Evolutionary conservation across 116 monocot species (phyloP).

Genomic region (Trichopus zeylanicus): DNA sequence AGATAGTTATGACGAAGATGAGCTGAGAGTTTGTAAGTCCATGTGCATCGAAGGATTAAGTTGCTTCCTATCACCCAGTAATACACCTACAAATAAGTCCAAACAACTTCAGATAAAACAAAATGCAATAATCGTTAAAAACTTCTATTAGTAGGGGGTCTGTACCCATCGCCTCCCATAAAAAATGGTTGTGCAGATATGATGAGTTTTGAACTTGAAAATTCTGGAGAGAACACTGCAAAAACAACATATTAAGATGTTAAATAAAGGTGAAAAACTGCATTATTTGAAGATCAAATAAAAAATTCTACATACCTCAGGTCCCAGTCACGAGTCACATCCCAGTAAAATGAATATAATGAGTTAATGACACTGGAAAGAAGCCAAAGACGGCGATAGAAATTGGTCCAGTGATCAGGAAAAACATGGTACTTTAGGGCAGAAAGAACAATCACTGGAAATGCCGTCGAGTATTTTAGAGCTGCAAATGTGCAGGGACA

Average conservation of each 20-base stretch:
- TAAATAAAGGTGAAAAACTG: background rate
- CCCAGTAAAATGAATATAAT: conserved; percentile 96
- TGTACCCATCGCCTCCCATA: conserved; percentile 80
- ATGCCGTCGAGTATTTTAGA: conserved; percentile 84
- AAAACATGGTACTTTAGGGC: conserved; percentile 91
- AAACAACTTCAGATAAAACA: background rate
- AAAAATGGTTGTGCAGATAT: conserved; percentile 36
- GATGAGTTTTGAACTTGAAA: conserved; percentile 89
- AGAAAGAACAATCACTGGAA: conserved; percentile 89
- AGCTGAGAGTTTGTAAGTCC: conserved; percentile 98
- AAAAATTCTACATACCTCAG: conserved; percentile 45
- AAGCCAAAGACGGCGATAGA: conserved; percentile 94
- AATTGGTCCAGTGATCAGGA: conserved; percentile 57
- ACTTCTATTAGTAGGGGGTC: background rate
- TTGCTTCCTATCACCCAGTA: conserved; percentile 92
- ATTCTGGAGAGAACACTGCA: conserved; percentile 66
- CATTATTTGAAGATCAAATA: background rate
- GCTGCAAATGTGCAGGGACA: conserved; percentile 33
- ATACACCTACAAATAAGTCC: conserved; percentile 48
- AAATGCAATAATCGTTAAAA: background rate
- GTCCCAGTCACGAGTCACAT: conserved; percentile 92
- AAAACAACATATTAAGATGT: background rate
- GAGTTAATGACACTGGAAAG: conserved; percentile 80
- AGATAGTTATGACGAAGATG: conserved; percentile 98
- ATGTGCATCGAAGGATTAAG: conserved; percentile 86